Evolutionary conservation across 2,329 filamentous ascomycete species (phyloP), one percentile per base, ranked within the genome.

Genomic region (Arachnomyces sp.): DNA sequence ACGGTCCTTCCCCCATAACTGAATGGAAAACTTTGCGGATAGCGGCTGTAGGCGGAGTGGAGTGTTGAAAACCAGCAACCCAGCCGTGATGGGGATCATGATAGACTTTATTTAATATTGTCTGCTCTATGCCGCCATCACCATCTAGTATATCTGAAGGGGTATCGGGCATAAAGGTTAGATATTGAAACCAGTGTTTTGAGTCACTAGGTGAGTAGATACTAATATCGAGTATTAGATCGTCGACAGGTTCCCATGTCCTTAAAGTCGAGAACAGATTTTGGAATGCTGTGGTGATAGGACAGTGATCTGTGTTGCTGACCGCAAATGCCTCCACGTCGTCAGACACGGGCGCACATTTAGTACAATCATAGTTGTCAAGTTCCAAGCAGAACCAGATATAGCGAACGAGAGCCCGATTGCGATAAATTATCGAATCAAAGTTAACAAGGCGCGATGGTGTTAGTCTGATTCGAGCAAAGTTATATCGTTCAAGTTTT

Each of bases 211-310:
- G 51, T 35, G 57, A 58, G 41, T 56, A 49, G 39, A 60, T 49
- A 38, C 53, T 56, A 12, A 58, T 59, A 41, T 60, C 57, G 28
- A 60, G 56, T 16, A 35, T 44, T 42, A 60, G 50, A 25, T 56
- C 39, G 40, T 40, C 40, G 25, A 47, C 21, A 34, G 36, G 41
- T n/a, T 54, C 48, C 54, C 52, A 59, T 47, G 49, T 49, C 45
- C 52, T 53, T 39, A 59, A 52, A 44, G 37, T 44, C 16, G 44
- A 54, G 32, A 59, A 58, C 37, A 60, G 40, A 39, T 44, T 47
- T 45, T 55, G 39, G 40, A 64, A 55, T 42, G 52, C 57, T 31
- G 40, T 43, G 40, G 40, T 25, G 21, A 25, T 25, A 25, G 21
- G 21, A 25, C 21, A 25, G 21, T 25, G 21, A 25, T 25, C 21